These are phyloP conservation scores for Hordeum vulgare DNA, from an alignment of 176 grass and related monocot species.

Conservation along the genomic window DNA sequence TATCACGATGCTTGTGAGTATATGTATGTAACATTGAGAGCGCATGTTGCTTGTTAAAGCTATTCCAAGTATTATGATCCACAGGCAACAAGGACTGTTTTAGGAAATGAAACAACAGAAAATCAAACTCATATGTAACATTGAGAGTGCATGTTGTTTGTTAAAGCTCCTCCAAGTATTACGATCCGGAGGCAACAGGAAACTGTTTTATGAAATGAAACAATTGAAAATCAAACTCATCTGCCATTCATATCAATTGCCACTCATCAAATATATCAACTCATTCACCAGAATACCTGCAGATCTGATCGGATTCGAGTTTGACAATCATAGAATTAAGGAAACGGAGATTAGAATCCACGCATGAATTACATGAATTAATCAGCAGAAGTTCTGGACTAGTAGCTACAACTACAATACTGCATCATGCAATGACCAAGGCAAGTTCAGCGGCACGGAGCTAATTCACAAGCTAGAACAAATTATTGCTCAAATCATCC, in stretches of 20 bases:
- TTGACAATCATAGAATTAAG: neutral
- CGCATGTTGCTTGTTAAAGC: neutral
- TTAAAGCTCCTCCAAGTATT: no score
- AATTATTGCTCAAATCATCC: conserved; percentile 14
- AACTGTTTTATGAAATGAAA: neutral
- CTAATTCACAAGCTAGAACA: conserved; percentile 25
- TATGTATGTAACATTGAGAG: neutral
- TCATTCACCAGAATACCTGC: neutral
- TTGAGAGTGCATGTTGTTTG: no score
- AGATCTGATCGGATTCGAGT: neutral
- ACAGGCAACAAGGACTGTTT: no score
- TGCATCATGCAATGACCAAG: conserved; percentile 45
- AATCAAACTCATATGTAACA: no score
- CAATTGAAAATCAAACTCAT: neutral
- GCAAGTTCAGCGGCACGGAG: conserved; percentile 4
- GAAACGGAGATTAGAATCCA: neutral
- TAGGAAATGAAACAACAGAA: no score
- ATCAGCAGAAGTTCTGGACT: conserved; percentile 5
- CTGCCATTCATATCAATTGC: neutral
- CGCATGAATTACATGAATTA: conserved; percentile 1
- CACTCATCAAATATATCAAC: neutral
- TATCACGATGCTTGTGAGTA: neutral
- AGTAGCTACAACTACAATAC: conserved; percentile 18
- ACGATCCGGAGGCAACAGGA: neutral
- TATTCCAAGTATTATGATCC: neutral